A percentile compares a stretch with the other conserved stretches of the same genome.
These are phyloP conservation scores for Lodderomyces elongisporus DNA, from an alignment of 1,139 yeast species.

Conservation along the genomic window DNA sequence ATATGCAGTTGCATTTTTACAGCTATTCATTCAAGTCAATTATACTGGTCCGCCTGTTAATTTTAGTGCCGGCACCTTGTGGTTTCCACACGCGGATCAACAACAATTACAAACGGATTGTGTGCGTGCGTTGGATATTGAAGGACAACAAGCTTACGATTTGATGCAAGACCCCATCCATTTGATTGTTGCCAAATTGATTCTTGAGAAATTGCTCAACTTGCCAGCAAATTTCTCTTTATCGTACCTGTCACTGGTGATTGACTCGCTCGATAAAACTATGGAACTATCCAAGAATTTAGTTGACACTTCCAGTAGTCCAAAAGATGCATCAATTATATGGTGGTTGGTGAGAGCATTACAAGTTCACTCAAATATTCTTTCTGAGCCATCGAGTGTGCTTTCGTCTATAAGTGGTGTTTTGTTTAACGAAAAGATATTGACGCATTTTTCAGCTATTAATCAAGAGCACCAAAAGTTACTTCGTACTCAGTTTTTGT, in stretches of 20 bases:
- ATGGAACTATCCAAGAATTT: not conserved
- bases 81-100: conserved; percentile 28
- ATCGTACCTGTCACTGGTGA: not conserved
- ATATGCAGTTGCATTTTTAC: conserved; percentile 55
- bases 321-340: conserved; percentile 37
- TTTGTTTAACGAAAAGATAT: conserved; percentile 31
- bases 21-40: conserved; percentile 69
- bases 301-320: not conserved
- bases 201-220: conserved; percentile 47
- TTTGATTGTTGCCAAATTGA: conserved; percentile 41
- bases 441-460: conserved; percentile 12
- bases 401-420: conserved; percentile 38
- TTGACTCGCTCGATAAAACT: not conserved
- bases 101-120: conserved; percentile 27
- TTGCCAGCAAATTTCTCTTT: conserved; percentile 27
- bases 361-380: conserved; percentile 55
- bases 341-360: conserved; percentile 77
- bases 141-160: conserved; percentile 64
- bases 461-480: conserved; percentile 18
- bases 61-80: conserved; percentile 25
- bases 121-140: conserved; percentile 40
- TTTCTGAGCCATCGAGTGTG: conserved; percentile 53
- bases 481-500: conserved; percentile 44
- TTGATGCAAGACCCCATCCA: conserved; percentile 52
- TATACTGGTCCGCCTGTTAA: conserved; percentile 76